These are phyloP conservation scores for Articulospora tetracladia DNA, from an alignment of 495 filamentous ascomycete species.

Conservation along the genomic window DNA sequence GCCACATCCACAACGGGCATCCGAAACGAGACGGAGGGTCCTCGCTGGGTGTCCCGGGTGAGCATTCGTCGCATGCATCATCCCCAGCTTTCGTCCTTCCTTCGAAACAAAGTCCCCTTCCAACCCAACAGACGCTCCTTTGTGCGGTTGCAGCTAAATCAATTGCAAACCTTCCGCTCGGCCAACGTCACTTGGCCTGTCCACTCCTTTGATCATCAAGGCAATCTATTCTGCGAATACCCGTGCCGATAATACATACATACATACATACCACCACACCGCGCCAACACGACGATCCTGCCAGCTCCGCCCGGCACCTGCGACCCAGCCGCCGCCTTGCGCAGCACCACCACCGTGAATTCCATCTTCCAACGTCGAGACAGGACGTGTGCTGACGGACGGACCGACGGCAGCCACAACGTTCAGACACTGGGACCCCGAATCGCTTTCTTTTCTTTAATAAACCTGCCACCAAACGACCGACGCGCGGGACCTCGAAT, in stretches of 20 bases:
- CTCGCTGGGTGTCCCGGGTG: not conserved
- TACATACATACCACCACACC: not conserved
- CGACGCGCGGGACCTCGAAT: not conserved
- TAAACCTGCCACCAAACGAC: not conserved
- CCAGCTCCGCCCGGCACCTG: not conserved
- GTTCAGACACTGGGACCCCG: conserved; percentile 2
- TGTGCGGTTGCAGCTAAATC: not conserved
- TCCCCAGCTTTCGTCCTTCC: not conserved
- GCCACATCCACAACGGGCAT: conserved; percentile 2
- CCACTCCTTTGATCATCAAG: not conserved
- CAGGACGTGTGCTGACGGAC: not conserved
- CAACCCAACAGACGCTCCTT: not conserved
- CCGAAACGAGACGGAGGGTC: not conserved
- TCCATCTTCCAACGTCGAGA: not conserved
- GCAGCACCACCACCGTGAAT: not conserved
- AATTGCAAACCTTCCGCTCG: not conserved
- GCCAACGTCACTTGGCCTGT: not conserved
- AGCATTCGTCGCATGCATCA: conserved; percentile 3
- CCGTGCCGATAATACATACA: not conserved
- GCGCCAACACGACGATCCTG: too few species aligned
- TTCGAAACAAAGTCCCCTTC: not conserved
- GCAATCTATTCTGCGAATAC: not conserved
- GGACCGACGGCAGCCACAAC: conserved; percentile 20
- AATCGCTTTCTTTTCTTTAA: conserved; percentile 1
- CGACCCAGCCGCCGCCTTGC: not conserved